Base-by-base conservation (phyloP, 2,329 filamentous ascomycete genomes). In the Hypoxylon sp. region DNA sequence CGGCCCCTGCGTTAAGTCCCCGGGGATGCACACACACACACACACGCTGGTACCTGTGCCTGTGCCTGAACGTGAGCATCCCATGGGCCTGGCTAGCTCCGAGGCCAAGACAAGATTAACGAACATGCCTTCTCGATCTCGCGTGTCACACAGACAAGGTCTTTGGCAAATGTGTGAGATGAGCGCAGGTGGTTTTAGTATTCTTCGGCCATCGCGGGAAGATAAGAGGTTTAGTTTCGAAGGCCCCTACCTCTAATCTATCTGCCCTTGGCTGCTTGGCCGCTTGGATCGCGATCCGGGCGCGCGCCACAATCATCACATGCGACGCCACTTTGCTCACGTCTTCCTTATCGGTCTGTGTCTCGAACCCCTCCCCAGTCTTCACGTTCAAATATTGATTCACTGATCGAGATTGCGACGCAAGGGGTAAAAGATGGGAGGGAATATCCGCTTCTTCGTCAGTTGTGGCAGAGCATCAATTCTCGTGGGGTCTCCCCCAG, bases 1-100 rank as follows among this genome's bases (percentile, higher is more conserved):
- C 63, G 59, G 63, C 56, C 63, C 64, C 63, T 70, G 67, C 64
- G 37, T 66, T 53, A 56, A 63, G 64, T 57, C 55, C 64, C 54
- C 54, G 54, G 17, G 8, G 35, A 54, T 13, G 10, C 6, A 37
- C 46, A 55, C 60, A 56, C 33, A 51, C n/a, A n/a, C n/a, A 50
- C 57, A 48, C 33, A 54, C 13, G 20, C 22, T 54, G 35, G 8
- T 8, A 56, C n/a, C 35, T 17, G 40, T 17, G 14, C 40, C 40
- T 10, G 40, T 11, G 20, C 17, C 8, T 42, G 33, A 27, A 27
- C 25, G 3, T 27, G 33, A 4, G 14, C 33, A 10, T 37, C 10
- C 10, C 33, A 27, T 20, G 35, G 35, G 17, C 13, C n/a, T 37
- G 40, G n/a, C 3, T 42, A 31, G 27, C n/a, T 40, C 33, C 22